Base-by-base conservation (phyloP, 352 stramenopile genomes). In the Globisporangium echinulatum region DNA sequence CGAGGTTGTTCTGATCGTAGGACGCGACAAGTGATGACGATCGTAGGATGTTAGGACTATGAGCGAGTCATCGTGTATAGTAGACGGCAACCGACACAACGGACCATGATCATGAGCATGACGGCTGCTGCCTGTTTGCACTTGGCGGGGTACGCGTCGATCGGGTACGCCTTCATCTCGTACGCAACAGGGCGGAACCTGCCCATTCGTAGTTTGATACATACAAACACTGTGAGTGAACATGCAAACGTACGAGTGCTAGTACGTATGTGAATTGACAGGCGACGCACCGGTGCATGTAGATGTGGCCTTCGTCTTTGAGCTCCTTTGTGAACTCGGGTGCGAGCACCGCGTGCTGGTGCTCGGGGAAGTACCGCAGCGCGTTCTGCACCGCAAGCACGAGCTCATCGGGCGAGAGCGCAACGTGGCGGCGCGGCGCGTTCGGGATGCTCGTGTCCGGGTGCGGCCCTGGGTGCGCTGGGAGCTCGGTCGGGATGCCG, bases 91-190 rank as follows among this genome's bases (percentile, higher is more conserved):
- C 19, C 19, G 19, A 25, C 19, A 25, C 19, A 25, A 64, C 63
- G 54, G 11, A 71, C 65, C 81, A 94, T 94, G 71, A 96, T 92
- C 86, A 96, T 96, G 63, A 96, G 80, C 54, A 90, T 85, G 52
- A 96, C 92, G 17, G 79, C 81, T 13, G 84, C 85, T 13, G 85
- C 83, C 49, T 92, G 80, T 52, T 77, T 78, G 70, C 77, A 90
- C 52, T 80, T 70, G 36, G 79, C 75, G 1, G 85, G 84, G 71
- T 95, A 96, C 63, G 56, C 61, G 4, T 82, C 68, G 58, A 96
- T 85, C 48, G 85, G 79, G 72, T 94, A 92, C 55, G 87, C 87
- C 61, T 88, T 90, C 79, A 96, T 95, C 70, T 94, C 83, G 67
- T 96, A 96, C 64, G 77, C 70, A 36, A 74, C 80, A 11, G 87